Evolutionary conservation across 192 early-diverging fungal species (phyloP), one percentile per base, ranked within the genome.

Genomic region (Cetraspora pellucida): DNA sequence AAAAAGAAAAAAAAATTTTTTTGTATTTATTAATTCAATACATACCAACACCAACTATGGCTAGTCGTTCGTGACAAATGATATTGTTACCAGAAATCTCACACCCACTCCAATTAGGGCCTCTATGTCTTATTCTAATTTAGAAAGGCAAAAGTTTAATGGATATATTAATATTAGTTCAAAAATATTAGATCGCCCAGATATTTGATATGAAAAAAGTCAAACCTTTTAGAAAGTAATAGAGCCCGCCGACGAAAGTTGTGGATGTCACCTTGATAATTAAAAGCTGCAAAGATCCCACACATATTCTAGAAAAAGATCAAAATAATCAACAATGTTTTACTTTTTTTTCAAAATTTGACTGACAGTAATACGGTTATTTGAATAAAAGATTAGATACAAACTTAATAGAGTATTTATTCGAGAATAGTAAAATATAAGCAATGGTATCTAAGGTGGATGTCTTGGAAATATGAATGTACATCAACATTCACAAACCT

Each of bases 71-170:
- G 79, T 99, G 97, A 88, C 93, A 94, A 60, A 99, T 79, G 77
- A 99, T 93, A 86, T 91, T 90, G 87, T 95, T 93, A 67, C 90
- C 93, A 30, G 85, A 81, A 47, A 93, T 84, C 43, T 86, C 88
- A 86, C 95, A 93, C 45, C 97, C 97, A 77, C 90, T 93, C 97
- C 97, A 99, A 83, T 99, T 96, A n/a, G 97, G 97, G 50, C 97
- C 97, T 82, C 97, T 94, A 81, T 99, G 97, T 78, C 97, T 90
- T 59, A 99, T 83, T 80, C 94, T 94, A 69, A 64, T 67, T n/a
- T 9, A 57, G 8, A 17, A 66, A 31, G 28, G 47, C 6, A 43
- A 30, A 47, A 17, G n/a, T 21, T 5, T 8, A 19, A 63, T 59
- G 37, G 31, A 45, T 25, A 11, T 21, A 21, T n/a, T 10, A 58